phyloP scores from a whole-genome alignment of 805 yeast species.

The Candida ortonii region DNA sequence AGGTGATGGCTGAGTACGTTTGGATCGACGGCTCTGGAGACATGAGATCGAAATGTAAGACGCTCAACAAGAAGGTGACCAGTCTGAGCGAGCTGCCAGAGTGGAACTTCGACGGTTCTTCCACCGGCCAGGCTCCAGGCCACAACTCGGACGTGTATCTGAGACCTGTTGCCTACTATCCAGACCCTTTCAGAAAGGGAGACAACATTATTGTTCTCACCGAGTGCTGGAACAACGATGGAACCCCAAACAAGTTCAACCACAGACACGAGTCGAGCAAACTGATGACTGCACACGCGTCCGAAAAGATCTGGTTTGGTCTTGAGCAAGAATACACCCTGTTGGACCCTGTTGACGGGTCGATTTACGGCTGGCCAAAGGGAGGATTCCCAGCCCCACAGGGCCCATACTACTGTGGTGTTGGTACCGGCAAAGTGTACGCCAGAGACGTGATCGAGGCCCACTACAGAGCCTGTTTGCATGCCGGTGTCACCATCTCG shows the following conservation, averaged over 20 bases:
- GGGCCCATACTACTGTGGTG: constrained; percentile 99
- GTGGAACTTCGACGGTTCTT: constrained; percentile 99
- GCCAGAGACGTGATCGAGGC: constrained; percentile 99
- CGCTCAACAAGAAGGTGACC: constrained; percentile 65
- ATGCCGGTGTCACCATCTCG: constrained; percentile 84
- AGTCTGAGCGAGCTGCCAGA: constrained; percentile 88
- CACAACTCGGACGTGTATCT: constrained; percentile 92
- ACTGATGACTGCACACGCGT: constrained; percentile 87
- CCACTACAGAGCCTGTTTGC: constrained; percentile 96
- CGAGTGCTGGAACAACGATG: constrained; percentile 98
- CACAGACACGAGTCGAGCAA: constrained; percentile 97
- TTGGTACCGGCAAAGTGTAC: constrained; percentile 96
- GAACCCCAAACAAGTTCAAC: constrained; percentile 98
- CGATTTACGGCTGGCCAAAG: constrained; percentile 98
- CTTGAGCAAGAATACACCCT: constrained; percentile 98
- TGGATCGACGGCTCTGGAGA: constrained; percentile 95
- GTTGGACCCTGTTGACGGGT: constrained; percentile 78
- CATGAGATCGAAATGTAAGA: constrained; percentile 91
- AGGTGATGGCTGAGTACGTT: constrained; percentile 90
- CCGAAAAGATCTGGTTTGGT: constrained; percentile 92
- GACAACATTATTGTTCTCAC: constrained; percentile 93
- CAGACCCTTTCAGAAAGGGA: constrained; percentile 97
- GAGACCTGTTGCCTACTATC: constrained; percentile 92
- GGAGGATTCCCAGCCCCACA: constrained; percentile 99
- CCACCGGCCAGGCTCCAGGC: constrained; percentile 98